Conservation (phyloP, 495 filamentous ascomycete genomes). For the Penicillium bialowiezense region DNA sequence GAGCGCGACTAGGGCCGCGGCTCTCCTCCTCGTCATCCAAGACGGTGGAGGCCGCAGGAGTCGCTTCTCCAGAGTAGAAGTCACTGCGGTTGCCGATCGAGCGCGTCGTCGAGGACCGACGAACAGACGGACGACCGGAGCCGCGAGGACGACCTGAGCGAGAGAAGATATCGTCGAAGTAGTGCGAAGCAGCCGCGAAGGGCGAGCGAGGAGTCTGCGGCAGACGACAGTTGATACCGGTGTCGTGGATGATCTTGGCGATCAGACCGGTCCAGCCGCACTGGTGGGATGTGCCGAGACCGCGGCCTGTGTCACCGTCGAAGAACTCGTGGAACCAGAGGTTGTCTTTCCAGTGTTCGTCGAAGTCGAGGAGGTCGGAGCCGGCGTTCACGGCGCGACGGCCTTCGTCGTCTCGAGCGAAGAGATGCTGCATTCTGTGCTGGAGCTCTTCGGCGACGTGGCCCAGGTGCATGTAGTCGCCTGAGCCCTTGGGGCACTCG, state of each 20-base stretch:
- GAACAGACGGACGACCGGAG: slow-evolving; percentile 50
- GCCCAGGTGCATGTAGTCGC: slow-evolving; percentile 92
- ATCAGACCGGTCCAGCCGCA: slow-evolving; percentile 97
- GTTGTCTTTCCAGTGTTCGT: slow-evolving; percentile 89
- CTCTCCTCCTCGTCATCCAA: slow-evolving; percentile 33
- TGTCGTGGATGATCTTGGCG: slow-evolving; percentile 95
- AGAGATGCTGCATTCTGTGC: slow-evolving; percentile 89
- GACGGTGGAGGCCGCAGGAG: slow-evolving; percentile 20
- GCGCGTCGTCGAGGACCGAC: slow-evolving; percentile 77
- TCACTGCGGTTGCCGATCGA: slow-evolving; percentile 88
- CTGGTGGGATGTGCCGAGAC: slow-evolving; percentile 90
- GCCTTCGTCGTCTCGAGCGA: slow-evolving; percentile 78
- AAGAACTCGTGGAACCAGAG: slow-evolving; percentile 98
- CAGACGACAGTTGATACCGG: slow-evolving; percentile 85
- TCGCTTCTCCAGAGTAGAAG: slow-evolving; percentile 50
- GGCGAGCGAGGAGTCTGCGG: slow-evolving; percentile 92
- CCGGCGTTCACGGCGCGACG: slow-evolving; percentile 80
- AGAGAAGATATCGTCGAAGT: slow-evolving; percentile 90
- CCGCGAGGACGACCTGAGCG: slow-evolving; percentile 36
- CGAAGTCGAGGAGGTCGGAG: slow-evolving; percentile 80
- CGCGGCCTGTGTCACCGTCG: slow-evolving; percentile 85
- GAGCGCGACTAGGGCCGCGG: slow-evolving; percentile 24
- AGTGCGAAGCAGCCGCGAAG: slow-evolving; percentile 75
- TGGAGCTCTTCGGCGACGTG: slow-evolving; percentile 96
- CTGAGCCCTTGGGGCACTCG: slow-evolving; percentile 91